These are phyloP conservation scores for Isabelozyma gotoi DNA, from an alignment of 805 yeast genomes.

Conservation along the genomic window DNA sequence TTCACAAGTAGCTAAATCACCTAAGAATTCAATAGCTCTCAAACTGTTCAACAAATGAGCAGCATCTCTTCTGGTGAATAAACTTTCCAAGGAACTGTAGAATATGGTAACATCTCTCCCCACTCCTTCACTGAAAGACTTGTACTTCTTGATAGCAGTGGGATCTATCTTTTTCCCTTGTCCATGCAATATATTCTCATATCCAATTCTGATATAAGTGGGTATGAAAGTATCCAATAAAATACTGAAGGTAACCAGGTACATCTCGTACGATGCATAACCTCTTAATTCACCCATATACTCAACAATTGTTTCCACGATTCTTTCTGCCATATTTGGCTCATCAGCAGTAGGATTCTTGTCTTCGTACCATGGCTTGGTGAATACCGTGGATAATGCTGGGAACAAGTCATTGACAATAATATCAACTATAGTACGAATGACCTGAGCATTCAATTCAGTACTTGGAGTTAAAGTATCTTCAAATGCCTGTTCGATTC, in stretches of 20 bases:
- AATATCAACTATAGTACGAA: constrained; percentile 63
- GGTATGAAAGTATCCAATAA: constrained; percentile 38
- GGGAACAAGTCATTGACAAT: constrained; percentile 70
- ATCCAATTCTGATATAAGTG: constrained; percentile 38
- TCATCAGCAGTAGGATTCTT: constrained; percentile 27
- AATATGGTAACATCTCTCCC: constrained; percentile 39
- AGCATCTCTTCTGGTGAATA: constrained; percentile 40
- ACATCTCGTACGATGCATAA: constrained; percentile 41
- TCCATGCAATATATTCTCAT: constrained; percentile 40
- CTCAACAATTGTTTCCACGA: constrained; percentile 72
- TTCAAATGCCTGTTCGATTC: constrained; percentile 35
- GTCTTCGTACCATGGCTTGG: constrained; percentile 70
- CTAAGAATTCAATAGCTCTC: constrained; percentile 40
- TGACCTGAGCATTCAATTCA: constrained; percentile 77
- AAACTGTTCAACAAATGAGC: constrained; percentile 38
- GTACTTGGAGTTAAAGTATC: constrained; percentile 59
- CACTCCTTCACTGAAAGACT: constrained; percentile 38
- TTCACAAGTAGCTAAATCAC: constrained; percentile 39
- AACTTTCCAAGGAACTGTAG: constrained; percentile 33
- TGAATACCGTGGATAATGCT: constrained; percentile 61
- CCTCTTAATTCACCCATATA: constrained; percentile 65
- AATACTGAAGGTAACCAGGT: constrained; percentile 37
- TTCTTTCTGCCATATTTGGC: constrained; percentile 52
- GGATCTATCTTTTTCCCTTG: constrained; percentile 44
- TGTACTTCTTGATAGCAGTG: constrained; percentile 29